Percentiles rank a stretch among this genome's conserved stretches.
These are phyloP conservation scores for Oenanthe javanica DNA, from an alignment of 140 eudicot species.

Conservation along the genomic window DNA sequence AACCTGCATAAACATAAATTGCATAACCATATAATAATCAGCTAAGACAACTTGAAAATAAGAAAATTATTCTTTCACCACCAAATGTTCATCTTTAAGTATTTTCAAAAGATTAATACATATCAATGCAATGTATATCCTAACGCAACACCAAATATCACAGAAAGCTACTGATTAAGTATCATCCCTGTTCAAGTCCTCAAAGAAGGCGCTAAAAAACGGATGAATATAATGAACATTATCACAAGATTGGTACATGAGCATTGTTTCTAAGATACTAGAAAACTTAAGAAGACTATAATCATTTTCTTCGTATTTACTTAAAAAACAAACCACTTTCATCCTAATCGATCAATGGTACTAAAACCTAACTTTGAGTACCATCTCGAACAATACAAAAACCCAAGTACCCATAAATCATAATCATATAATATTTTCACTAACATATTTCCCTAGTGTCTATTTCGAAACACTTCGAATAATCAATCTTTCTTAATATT, in stretches of 20 bases:
- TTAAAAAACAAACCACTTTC: not conserved
- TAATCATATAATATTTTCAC: not conserved
- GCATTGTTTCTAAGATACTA: not conserved
- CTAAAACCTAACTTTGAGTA: not conserved
- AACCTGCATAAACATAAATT: slow-evolving; percentile 35
- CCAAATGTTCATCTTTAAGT: too few relatives aligned
- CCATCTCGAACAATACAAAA: not conserved
- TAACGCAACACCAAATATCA: too few relatives aligned
- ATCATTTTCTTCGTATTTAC: not conserved
- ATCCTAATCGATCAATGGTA: not conserved
- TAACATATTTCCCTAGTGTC: not conserved
- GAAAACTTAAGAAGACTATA: not conserved
- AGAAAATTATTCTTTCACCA: too few relatives aligned
- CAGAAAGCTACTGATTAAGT: too few relatives aligned
- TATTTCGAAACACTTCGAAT: not conserved
- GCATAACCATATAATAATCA: not conserved
- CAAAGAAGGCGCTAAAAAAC: too few relatives aligned
- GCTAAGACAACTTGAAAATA: not conserved
- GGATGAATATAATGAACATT: too few relatives aligned
- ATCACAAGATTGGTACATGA: too few relatives aligned
- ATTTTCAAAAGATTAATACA: too few relatives aligned
- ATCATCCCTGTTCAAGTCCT: too few relatives aligned
- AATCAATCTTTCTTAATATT: not conserved
- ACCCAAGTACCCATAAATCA: not conserved
- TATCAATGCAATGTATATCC: too few relatives aligned